Evolutionary conservation across 768 basidiomycete species (phyloP).

Genomic region (Boletus insuetus): DNA sequence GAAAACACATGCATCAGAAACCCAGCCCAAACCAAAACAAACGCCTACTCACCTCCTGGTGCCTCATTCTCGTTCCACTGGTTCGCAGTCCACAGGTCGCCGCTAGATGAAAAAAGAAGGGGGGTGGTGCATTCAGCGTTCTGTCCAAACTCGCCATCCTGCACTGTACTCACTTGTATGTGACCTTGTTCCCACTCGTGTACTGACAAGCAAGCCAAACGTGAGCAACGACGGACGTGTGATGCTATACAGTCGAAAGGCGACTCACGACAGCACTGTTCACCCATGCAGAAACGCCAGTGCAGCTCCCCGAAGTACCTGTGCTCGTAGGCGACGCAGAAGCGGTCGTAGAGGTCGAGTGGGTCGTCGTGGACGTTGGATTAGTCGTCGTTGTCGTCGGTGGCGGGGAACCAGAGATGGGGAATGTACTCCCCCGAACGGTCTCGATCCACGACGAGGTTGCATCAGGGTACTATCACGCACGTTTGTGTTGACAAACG

Average conservation of each 20-base stretch:
- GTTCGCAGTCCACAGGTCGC: constrained; percentile 48
- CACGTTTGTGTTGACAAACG: background rate
- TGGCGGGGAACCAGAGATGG: constrained; percentile 14
- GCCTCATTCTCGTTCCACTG: constrained; percentile 45
- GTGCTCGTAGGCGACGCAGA: constrained; percentile 21
- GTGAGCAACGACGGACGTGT: background rate
- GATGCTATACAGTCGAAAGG: too few relatives aligned
- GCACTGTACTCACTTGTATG: constrained; percentile 32
- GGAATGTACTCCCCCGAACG: constrained; percentile 39
- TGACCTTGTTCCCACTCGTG: constrained; percentile 38
- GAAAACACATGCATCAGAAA: too few relatives aligned
- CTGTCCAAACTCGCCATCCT: constrained; percentile 2
- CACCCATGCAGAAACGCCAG: constrained; percentile 43
- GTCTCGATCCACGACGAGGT: constrained; percentile 38
- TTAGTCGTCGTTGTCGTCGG: background rate
- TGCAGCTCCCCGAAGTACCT: constrained; percentile 34
- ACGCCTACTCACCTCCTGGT: constrained; percentile 26
- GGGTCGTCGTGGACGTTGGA: background rate
- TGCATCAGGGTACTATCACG: constrained; percentile 37
- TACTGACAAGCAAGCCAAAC: constrained; percentile 32
- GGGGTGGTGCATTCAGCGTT: background rate
- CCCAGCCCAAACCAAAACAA: background rate
- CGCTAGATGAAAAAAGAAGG: constrained; percentile 26
- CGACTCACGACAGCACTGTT: constrained; percentile 35
- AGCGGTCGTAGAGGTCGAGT: background rate